Evolutionary conservation across 495 filamentous ascomycete genomes (phyloP), one percentile per base, ranked within the genome.

Genomic region (Aspergillus sclerotioniger): DNA sequence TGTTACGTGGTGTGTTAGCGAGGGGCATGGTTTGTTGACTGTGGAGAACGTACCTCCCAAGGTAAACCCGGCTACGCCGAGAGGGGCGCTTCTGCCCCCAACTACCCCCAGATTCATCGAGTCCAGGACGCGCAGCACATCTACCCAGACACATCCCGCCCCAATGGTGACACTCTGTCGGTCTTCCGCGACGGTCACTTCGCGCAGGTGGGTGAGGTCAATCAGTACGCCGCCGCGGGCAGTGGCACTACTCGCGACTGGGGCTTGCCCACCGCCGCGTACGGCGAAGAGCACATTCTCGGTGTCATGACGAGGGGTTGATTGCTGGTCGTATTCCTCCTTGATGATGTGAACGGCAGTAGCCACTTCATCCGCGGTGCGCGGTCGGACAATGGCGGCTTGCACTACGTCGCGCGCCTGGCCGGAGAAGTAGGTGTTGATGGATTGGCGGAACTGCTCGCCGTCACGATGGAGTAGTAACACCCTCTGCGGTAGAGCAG

Each of bases 181-280:
- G 17, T 53, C 51, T n/a, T 53, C 33, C 3, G 51, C 35, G 32
- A 53, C n/a, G 3, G 32, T 53, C 20, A 53, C 51, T 21, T 43
- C 51, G 16, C 21, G 51, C 16, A 53, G 37, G 6, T 41, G 33
- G 33, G 16, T 21, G 33, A 53, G 51, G 19, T 53, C 51, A 20
- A 53, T 53, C 2, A 53, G 51, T 8, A 53, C 51, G 16, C 51
- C 51, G n/a, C 51, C 51, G 13, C 21, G 31, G 17, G 35, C 21
- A 53, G 32, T 53, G 8, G 51, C 51, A 9, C 10, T 31, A 13
- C 33, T 31, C 17, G 16, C 8, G 10, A 43, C n/a, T 6, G 51
- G 51, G 1, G 51, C 39, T 6, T 53, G 51, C 8, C 51, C 51
- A 9, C 51, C 51, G 12, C 51, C 51, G 16, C 51, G 51, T 5